Evolutionary conservation across 331 rosid species (phyloP), one percentile per base, ranked within the genome.

Genomic region (Malus hybrid): DNA sequence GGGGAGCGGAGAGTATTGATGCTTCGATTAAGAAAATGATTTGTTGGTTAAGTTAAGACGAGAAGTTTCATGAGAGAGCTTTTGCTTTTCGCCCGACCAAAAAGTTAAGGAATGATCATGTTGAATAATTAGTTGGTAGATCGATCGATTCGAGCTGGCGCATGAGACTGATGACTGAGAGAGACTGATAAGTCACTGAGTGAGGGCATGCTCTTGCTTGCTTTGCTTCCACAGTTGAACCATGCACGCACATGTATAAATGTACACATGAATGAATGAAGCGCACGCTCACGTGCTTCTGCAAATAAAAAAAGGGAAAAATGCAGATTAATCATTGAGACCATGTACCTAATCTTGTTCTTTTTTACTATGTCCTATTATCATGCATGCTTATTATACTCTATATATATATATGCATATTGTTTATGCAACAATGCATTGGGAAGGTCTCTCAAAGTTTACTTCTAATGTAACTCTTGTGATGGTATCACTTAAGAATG

Each of bases 201-300:
- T 10, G 48, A 42, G 22, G 36, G 33, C 65, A 65, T 67, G 65
- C 48, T 39, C 62, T 66, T 42, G 65, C 44, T 44, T 59, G 57
- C 48, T 9, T 39, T 39, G 12, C 12, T 42, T 42, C 48, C 48
- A 10, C 48, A 42, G 48, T 42, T 42, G 48, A 42, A 42, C 48
- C 48, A 42, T 42, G 14, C 46, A 31, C 29, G 60, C 62, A 48
- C 54, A 27, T 67, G 33, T 65, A 54, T 16, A 18, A 33, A 66
- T 36, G 65, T 63, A 39, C 44, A 64, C 11, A 29, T 14, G 68
- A 78, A 61, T 70, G 69, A 39, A 13, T 14, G 67, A 75, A 61
- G 77, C 65, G 73, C 76, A 70, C 61, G 81, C 75, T 80, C 87
- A 73, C 84, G 79, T 86, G 86, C 76, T 63, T 22, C 22, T 65